phyloP scores from a whole-genome alignment of 1,139 yeast species.

The Kodamaea sp. region DNA sequence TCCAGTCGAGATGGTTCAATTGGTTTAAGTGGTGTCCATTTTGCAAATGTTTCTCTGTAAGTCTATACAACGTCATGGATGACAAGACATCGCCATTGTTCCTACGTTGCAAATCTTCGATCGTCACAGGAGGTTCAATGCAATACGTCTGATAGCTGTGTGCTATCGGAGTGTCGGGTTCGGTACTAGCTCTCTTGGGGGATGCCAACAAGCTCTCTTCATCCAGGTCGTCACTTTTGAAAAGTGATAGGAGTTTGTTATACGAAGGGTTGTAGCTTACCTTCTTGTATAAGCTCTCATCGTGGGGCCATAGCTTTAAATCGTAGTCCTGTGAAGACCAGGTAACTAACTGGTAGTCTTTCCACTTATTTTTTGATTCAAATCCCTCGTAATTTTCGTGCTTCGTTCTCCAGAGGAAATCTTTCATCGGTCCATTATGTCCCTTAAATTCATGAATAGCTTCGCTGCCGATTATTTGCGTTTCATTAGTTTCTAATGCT shows the following conservation, averaged over 20 bases:
- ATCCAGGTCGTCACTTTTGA: slow-evolving; percentile 22
- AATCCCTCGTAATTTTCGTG: slow-evolving; percentile 38
- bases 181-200: slow-evolving; percentile 5
- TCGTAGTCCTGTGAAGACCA: slow-evolving; percentile 88
- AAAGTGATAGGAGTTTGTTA: slow-evolving; percentile 27
- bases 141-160: slow-evolving; percentile 39
- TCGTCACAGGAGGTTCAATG: slow-evolving; percentile 39
- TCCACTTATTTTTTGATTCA: slow-evolving; percentile 55
- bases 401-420: slow-evolving; percentile 81
- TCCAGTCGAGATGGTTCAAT: slow-evolving; percentile 82
- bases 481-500: slow-evolving; percentile 27
- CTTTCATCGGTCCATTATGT: slow-evolving; percentile 81
- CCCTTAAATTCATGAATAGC: slow-evolving; percentile 73
- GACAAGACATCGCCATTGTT: slow-evolving; percentile 40
- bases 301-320: slow-evolving; percentile 78
- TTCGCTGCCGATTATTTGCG: slow-evolving; percentile 29
- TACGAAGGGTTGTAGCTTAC: slow-evolving; percentile 55
- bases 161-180: slow-evolving; percentile 4
- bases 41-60: slow-evolving; percentile 32
- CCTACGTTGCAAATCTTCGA: slow-evolving; percentile 34
- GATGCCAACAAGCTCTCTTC: slow-evolving; percentile 9
- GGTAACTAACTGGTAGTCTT: slow-evolving; percentile 86
- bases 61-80: slow-evolving; percentile 34
- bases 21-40: slow-evolving; percentile 31
- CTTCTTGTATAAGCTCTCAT: slow-evolving; percentile 56